Base-by-base conservation (phyloP, 2,329 filamentous ascomycete genomes). In the Phialocephala sp. region DNA sequence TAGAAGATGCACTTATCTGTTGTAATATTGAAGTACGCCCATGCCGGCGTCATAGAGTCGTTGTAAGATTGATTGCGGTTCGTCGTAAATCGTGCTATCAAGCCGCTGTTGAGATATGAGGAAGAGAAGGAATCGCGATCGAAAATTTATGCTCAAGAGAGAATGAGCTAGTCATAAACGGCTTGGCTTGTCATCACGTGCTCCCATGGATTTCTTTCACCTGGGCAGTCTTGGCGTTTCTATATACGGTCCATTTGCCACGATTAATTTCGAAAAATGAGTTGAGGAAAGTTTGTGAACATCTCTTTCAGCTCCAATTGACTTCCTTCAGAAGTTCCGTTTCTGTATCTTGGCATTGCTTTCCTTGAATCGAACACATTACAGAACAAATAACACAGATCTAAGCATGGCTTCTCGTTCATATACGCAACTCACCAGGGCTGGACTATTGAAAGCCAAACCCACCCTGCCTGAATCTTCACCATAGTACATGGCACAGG, bases 71-170 rank as follows among this genome's bases (percentile, higher is more conserved):
- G 27, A 32, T 32, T 32, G 6, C 3, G 27, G 6, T 32, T 32
- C 27, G 27, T 6, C 27, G 27, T 32, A 6, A 32, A 32, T 32
- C 27, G 27, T 32, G 27, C 27, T 32, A 32, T 3, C 6, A 32
- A 6, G 27, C 27, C 27, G 27, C 27, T 6, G 27, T 32, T 73
- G 65, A 71, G 61, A 73, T 57, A 64, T 68, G 59, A 72, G 65
- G 60, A 66, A 68, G 60, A 62, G 50, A n/a, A 22, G 14, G 43
- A 2, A 54, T 41, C 12, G 32, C 22, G 39, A 61, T 24, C 59
- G 43, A 64, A 64, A 62, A 56, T 62, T 69, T 58, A 32, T 43
- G 57, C 50, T 47, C 8, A 47, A 35, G 14, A 14, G 6, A 18
- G 27, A 58, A 15, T 6, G 36, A 9, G 59, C 65, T 68, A 65